Base-by-base conservation (phyloP, 768 basidiomycete genomes). In the Pulveroboletus sp. region DNA sequence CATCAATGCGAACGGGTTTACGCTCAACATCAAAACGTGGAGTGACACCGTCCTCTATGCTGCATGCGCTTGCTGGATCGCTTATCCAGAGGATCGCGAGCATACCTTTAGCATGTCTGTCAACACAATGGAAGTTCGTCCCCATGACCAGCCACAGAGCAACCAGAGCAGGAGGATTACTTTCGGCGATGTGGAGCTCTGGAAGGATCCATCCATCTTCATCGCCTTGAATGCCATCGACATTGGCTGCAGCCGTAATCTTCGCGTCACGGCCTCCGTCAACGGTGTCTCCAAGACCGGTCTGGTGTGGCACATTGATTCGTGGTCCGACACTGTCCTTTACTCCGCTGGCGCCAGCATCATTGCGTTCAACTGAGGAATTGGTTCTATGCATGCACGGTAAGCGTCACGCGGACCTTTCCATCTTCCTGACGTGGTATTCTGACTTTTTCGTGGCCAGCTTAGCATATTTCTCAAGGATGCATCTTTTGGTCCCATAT, bases 51-150 rank as follows among this genome's bases (percentile, higher is more conserved):
- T 48, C 35, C 39, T 61, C 6, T 6, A 47, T 10, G 6, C 4
- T 2, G 55, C 38, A 1, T 14, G 24, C 11, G 56, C 51, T 6
- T 46, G 52, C 10, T 58, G 59, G 59, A 47, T 61, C n/a, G 59
- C 60, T 10, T 55, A 58, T 38, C 59, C 59, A 21, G 50, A 52
- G 15, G 59, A 60, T 27, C 56, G 59, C 27, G 27, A 46, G n/a
- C 48, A 53, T 17, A 58, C 58, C n/a, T 61, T 51, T 21, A 50
- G 52, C 32, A 50, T 46, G 2, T 50, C 59, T 3, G 15, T 61
- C 47, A 40, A 42, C 10, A 61, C 59, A 21, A 6, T 35, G 44
- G 52, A 37, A 9, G 1, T 41, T 9, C 48, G 52, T n/a, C 21
- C 35, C 6, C 14, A 14, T 27, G 17, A 37, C 18, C 18, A 46